Percentiles rank a stretch among this genome's conserved stretches.
Conservation (phyloP, 2,329 filamentous ascomycete species). For the Alternaria rosae region DNA sequence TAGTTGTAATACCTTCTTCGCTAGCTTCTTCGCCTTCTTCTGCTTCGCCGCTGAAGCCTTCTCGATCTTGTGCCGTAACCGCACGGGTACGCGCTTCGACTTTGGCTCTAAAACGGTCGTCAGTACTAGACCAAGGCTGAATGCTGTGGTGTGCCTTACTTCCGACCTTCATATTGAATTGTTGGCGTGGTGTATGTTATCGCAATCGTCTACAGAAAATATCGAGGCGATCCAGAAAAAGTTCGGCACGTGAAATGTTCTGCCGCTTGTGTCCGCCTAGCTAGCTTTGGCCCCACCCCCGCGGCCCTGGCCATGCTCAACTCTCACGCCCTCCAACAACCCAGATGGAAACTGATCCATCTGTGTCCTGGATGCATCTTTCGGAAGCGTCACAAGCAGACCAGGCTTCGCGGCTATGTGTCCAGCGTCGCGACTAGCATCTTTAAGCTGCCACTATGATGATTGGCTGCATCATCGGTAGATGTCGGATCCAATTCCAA, state of each 20-base stretch:
- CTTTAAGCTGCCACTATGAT: not conserved
- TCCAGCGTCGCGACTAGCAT: not conserved
- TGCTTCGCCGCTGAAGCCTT: constrained; percentile 92
- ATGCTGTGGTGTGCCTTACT: constrained; percentile 40
- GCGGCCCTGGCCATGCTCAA: not conserved
- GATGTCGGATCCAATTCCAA: constrained; percentile 24
- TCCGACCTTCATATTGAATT: constrained; percentile 51
- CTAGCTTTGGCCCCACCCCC: constrained; percentile 12
- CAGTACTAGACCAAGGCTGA: not conserved
- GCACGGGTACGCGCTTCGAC: constrained; percentile 90
- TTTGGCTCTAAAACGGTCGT: constrained; percentile 73
- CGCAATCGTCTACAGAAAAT: constrained; percentile 25
- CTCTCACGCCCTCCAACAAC: not conserved
- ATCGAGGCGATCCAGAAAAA: constrained; percentile 34
- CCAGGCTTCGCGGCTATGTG: not conserved
- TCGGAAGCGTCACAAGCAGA: not conserved
- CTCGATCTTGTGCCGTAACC: constrained; percentile 93
- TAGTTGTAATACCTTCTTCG: constrained; percentile 70
- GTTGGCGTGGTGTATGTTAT: constrained; percentile 21
- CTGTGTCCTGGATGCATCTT: not conserved
- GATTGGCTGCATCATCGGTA: constrained; percentile 21
- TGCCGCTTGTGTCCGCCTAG: constrained; percentile 9
- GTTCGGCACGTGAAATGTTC: constrained; percentile 17
- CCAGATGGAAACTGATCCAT: not conserved
- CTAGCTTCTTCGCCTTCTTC: constrained; percentile 84